Conservation (phyloP, 345 rosid species). For the Melaleuca quinquenervia region DNA sequence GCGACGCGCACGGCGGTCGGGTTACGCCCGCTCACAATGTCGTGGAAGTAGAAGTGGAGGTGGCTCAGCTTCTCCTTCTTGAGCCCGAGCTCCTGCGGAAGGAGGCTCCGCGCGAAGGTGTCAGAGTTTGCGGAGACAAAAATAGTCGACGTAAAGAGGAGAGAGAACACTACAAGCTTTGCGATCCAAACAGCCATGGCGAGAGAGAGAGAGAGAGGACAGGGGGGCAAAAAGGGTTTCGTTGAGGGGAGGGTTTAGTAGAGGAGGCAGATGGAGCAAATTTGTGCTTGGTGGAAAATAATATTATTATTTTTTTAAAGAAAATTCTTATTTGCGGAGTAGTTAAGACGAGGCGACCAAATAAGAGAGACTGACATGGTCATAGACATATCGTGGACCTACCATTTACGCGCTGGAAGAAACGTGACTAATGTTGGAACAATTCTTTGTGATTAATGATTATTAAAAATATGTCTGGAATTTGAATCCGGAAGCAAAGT, state of each 20-base stretch:
- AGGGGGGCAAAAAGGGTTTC: not conserved
- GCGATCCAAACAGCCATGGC: constrained; percentile 1
- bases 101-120: constrained; percentile 6
- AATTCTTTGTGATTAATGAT: too few relatives aligned
- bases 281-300: not conserved
- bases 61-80: constrained; percentile 8
- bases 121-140: constrained; percentile 3
- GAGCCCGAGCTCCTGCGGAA: constrained; percentile 9
- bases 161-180: not conserved
- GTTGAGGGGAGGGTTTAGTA: not conserved
- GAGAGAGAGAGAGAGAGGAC: not conserved
- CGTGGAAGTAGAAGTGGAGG: constrained; percentile 9
- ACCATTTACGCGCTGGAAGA: too few relatives aligned
- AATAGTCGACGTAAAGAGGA: not conserved
- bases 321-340: not conserved
- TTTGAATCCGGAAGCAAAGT: too few relatives aligned
- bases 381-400: too few relatives aligned
- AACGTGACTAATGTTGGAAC: too few relatives aligned
- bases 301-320: not conserved
- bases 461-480: too few relatives aligned
- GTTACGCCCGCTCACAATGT: not conserved
- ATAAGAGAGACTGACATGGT: not conserved
- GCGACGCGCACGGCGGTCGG: not conserved
- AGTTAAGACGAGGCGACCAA: not conserved
- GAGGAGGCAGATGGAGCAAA: not conserved